Evolutionary conservation across 495 filamentous ascomycete genomes (phyloP), one percentile per base, ranked within the genome.

Genomic region (Tuber brumale): DNA sequence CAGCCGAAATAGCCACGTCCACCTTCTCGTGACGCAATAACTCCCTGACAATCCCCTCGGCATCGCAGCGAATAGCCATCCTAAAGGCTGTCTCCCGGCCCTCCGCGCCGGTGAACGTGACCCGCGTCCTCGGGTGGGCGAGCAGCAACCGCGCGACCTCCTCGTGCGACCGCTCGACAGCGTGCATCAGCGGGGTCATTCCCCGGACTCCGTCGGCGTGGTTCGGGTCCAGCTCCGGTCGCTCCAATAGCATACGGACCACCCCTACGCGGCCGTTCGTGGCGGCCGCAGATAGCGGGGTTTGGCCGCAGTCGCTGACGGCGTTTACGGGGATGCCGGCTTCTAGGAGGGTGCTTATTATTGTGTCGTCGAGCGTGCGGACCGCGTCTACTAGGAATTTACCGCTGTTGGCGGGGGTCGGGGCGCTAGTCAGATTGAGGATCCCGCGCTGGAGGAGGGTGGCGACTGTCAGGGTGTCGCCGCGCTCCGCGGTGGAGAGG

Each of bases 161-260:
- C 57, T 16, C 27, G 57, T 19, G 14, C 31, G 27, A 35, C 27
- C 12, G 57, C 27, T 35, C 31, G 6, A 35, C n/a, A 5, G 57
- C 57, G 57, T 66, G 57, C 57, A 66, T 66, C 16, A 66, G 57
- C 5, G 51, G 51, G 51, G 51, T 61, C 51, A 61, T 61, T n/a
- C 51, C 51, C 51, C 27, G 27, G 57, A 31, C 6, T 6, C 27
- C 57, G 57, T 66, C 57, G 4, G 27, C 12, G 27, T 3, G 18
- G 57, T 66, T 66, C 5, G 4, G 57, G 27, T 66, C n/a, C 7
- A 31, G 27, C 27, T 61, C 57, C 23, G 57, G 57, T 2, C 57
- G 57, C 57, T 31, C 57, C 10, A 61, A 16, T 1, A 61, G 57
- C 57, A 61, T 61, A 7, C n/a, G n/a, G 57, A 61, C 27, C 1